Base-by-base conservation (phyloP, 2,329 filamentous ascomycete genomes). In the Aspergillus sp. region DNA sequence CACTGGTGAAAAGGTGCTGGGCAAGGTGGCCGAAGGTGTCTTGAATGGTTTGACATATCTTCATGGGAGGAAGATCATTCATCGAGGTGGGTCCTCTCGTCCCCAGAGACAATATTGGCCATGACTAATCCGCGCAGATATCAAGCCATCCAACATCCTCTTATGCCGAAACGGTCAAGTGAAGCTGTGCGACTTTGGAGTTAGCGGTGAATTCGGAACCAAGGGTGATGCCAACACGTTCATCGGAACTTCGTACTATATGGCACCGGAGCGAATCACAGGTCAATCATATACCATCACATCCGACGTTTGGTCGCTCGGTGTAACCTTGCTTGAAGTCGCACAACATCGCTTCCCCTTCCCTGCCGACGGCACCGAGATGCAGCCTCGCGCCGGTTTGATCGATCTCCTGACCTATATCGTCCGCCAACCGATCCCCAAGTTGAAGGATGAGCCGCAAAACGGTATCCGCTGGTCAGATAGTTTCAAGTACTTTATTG, bases 171-270 rank as follows among this genome's bases (percentile, higher is more conserved):
- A 88, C 56, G 93, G 93, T 30, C 87, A 95, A 60, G 91, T 98
- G 56, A 98, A 98, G 73, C 82, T 98, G 13, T 98, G 93, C 73
- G 93, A 98, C 72, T 98, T 98, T 66, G 93, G 93, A 59, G 93
- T 98, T 43, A 95, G 88, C 50, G 93, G 93, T 56, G 93, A 97
- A 68, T 97, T 97, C 64, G 94, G 93, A 55, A 98, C 93, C 44
- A 97, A 98, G 70, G 93, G 93, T 46, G 93, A 97, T 66, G 93
- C 93, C 55, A 96, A 97, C 68, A 98, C 93, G 0, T 98, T 98
- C 64, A 98, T 98, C 64, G 93, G 93, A 54, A 98, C 93, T 10
- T 95, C 88, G 52, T 98, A 97, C 68, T 98, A 98, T 75, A 98
- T 98, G 93, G 93, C 93, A 3, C 93, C 93, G 0, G 93, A 98